Base-by-base conservation (phyloP, 345 rosid species). In the Euphorbia peplus region DNA sequence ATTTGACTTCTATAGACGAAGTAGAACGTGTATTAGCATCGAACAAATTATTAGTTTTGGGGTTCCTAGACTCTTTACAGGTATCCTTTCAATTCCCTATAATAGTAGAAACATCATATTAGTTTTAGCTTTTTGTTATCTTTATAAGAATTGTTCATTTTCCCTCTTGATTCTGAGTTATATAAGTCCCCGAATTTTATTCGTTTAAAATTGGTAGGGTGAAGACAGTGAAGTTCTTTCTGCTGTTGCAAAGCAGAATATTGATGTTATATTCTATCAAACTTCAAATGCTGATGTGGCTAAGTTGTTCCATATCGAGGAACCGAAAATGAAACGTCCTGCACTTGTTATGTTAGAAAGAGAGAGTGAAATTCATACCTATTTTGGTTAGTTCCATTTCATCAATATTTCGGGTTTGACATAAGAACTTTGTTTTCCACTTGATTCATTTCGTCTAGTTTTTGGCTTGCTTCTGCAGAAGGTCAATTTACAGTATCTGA, bases 211-310 rank as follows among this genome's bases (percentile, higher is more conserved):
- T 29, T 66, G 64, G n/a, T 67, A 75, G 78, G 78, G 59, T 70
- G 47, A 25, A 11, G 70, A 46, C 7, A 58, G 22, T 51, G 18
- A 26, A 50, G 74, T 69, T 16, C 70, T 75, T 48, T 60, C 56
- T 37, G 70, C 73, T 69, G 73, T 52, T 18, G 41, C 53, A 13
- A 50, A 57, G 42, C 22, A 63, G 28, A 25, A 57, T 9, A 3
- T 12, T 11, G 73, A 64, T 57, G n/a, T 69, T 25, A n/a, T 26
- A 19, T 75, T 75, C 61, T 69, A 64, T 70, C 74, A 75, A 63
- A 69, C 74, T 26, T 8, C 24, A 29, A 39, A 30, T 59, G 47
- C 19, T 16, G 29, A 64, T 57, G 70, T 69, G 19, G 78, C 70
- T 4, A 65, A 60, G 62, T 26, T 64, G 0, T 57, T 75, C 47